Base-by-base conservation (phyloP, 164 flowering plant species). In the Warburgia ugandensis region DNA sequence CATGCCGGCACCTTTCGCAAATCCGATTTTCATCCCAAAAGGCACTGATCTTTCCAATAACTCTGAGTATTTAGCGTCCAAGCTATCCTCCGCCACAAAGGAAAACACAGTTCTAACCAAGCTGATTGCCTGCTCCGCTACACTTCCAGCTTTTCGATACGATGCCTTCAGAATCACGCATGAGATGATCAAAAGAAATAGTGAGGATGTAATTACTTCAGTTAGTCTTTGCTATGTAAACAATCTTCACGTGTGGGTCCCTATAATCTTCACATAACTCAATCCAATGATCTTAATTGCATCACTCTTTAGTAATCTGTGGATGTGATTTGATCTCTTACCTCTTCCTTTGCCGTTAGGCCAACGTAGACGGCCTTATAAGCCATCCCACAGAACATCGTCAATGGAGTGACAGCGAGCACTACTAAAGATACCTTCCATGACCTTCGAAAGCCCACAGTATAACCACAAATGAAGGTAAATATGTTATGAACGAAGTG, bases 281-380 rank as follows among this genome's bases (percentile, higher is more conserved):
- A n/a, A n/a, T n/a, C n/a, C n/a, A n/a, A n/a, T n/a, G n/a, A n/a
- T n/a, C n/a, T n/a, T n/a, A n/a, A n/a, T n/a, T n/a, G n/a, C n/a
- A n/a, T n/a, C n/a, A n/a, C n/a, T 48, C 21, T 29, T 2, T 17
- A 50, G 8, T 28, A 41, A 17, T 11, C 1, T 16, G 9, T 50
- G 1, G 48, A 27, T 16, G 2, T 35, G 20, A 16, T 48, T 9
- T 25, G 21, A 6, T 27, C 36, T 46, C 39, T 59, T 39, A 80
- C 84, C 78, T 79, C 89, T 72, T 85, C 89, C 60, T 85, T 80
- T 20, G 83, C 31, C n/a, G 86, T 58, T 67, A 80, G 58, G 36
- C 84, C 94, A 31, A 73, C 94, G 48, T 85, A 85, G 28, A 85
- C 53, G 5, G 84, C 86, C 65, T 85, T 85, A 38, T 85, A 85